phyloP scores from a whole-genome alignment of 768 basidiomycete genomes.

The Strobilomyces confusus region DNA sequence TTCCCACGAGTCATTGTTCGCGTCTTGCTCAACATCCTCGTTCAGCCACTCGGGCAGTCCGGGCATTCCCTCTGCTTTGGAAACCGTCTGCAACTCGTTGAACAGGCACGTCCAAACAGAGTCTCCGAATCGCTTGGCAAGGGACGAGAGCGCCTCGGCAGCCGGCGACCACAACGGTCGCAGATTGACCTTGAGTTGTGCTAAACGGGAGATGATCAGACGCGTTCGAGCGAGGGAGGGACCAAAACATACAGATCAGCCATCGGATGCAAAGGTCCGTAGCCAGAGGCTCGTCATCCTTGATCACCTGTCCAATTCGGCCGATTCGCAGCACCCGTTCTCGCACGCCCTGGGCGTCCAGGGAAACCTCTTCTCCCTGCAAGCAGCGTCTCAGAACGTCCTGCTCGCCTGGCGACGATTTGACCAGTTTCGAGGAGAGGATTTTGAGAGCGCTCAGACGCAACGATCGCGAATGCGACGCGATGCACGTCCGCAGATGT shows the following conservation, averaged over 20 bases:
- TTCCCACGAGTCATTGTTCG: slow-evolving; percentile 44
- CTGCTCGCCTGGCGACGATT: slow-evolving; percentile 38
- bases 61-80: slow-evolving; percentile 1
- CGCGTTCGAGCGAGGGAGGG: neutral
- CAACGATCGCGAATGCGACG: slow-evolving; percentile 68
- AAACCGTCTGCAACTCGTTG: slow-evolving; percentile 47
- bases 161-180: slow-evolving; percentile 88
- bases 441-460: slow-evolving; percentile 65
- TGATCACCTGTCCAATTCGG: slow-evolving; percentile 60
- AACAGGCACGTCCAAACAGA: slow-evolving; percentile 71
- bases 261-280: slow-evolving; percentile 67
- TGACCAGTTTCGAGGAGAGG: slow-evolving; percentile 50
- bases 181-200: slow-evolving; percentile 91
- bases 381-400: slow-evolving; percentile 65
- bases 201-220: slow-evolving; percentile 33
- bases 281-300: slow-evolving; percentile 45
- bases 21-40: slow-evolving; percentile 15
- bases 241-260: slow-evolving; percentile 56
- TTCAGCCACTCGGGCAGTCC: slow-evolving; percentile 27
- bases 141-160: slow-evolving; percentile 54
- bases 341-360: slow-evolving; percentile 77
- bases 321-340: slow-evolving; percentile 81
- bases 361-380: slow-evolving; percentile 74
- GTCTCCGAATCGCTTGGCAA: slow-evolving; percentile 59
- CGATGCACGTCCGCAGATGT: slow-evolving; percentile 47